Evolutionary conservation across 257 asterid species (phyloP).

Genomic region (Forsythia viridissima): DNA sequence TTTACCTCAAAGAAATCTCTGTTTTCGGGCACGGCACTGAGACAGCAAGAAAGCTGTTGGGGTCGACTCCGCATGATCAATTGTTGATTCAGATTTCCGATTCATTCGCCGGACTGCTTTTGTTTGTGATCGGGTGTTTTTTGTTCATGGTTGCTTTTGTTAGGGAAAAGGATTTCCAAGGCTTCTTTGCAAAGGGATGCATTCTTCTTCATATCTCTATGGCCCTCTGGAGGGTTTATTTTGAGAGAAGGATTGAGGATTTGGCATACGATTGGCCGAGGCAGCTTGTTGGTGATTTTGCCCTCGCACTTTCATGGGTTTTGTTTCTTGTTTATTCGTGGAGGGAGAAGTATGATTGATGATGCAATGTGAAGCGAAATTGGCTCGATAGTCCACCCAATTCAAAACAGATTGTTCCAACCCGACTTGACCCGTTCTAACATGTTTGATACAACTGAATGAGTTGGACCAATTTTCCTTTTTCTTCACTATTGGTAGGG

Average conservation of each 20-base stretch:
- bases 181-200: conserved; percentile 65
- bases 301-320: conserved; percentile 67
- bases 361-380: too few species aligned
- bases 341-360: conserved; percentile 69
- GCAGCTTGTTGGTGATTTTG: conserved; percentile 66
- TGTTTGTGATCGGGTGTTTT: conserved; percentile 52
- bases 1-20: conserved; percentile 53
- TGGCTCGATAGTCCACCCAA: too few species aligned
- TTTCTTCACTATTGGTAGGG: not conserved
- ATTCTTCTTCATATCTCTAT: conserved; percentile 48
- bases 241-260: conserved; percentile 72
- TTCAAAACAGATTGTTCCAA: not conserved
- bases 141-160: conserved; percentile 72
- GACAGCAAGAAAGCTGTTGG: conserved; percentile 52
- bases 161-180: conserved; percentile 62
- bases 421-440: not conserved
- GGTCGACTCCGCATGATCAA: conserved; percentile 65
- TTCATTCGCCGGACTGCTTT: conserved; percentile 64
- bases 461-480: not conserved
- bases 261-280: conserved; percentile 68
- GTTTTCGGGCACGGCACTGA: conserved; percentile 61
- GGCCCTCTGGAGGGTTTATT: conserved; percentile 66
- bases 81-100: conserved; percentile 49
- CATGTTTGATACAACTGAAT: too few species aligned
- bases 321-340: conserved; percentile 60